Base-by-base conservation (phyloP, 2,329 filamentous ascomycete species). In the Hypoxylon sp. region DNA sequence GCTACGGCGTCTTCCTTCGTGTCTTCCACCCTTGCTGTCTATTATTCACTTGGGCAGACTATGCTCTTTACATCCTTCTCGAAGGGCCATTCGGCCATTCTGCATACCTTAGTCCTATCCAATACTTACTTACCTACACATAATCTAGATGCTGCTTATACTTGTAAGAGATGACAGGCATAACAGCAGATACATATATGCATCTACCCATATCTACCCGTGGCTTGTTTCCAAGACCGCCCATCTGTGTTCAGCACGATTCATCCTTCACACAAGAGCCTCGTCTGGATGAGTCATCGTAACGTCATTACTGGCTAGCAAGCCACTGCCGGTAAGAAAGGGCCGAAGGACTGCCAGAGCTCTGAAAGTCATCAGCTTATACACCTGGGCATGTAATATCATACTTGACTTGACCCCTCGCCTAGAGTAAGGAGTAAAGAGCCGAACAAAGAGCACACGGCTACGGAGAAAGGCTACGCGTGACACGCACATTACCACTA, bases 1-100 rank as follows among this genome's bases (percentile, higher is more conserved):
- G 56, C 52, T 60, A 21, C 53, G 38, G 45, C 40, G 48, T 26
- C 29, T 23, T 31, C 46, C 26, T 47, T 17, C 43, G 4, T 33
- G 20, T n/a, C n/a, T n/a, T n/a, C n/a, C n/a, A n/a, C n/a, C 43
- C 33, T 47, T 17, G 10, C 27, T 33, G n/a, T 18, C 38, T 46
- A n/a, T 18, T 46, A n/a, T 8, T 27, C 11, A 29, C n/a, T 27
- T 33, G 18, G 26, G 15, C 11, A 7, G 7, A 21, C 4, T 26
- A 15, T n/a, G 3, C 20, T 18, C 6, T 3, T 27, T 5, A 2
- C 15, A 18, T 17, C n/a, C 10, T 15, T 2, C 38, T 21, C 17
- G 5, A 40, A 24, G 13, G 7, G 20, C 5, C 13, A n/a, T 41
- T 11, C 20, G 26, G 11, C 26, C 26, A 29, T 29, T 11, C n/a